Conservation (phyloP, 345 rosid species). For the Melaleuca quinquenervia region DNA sequence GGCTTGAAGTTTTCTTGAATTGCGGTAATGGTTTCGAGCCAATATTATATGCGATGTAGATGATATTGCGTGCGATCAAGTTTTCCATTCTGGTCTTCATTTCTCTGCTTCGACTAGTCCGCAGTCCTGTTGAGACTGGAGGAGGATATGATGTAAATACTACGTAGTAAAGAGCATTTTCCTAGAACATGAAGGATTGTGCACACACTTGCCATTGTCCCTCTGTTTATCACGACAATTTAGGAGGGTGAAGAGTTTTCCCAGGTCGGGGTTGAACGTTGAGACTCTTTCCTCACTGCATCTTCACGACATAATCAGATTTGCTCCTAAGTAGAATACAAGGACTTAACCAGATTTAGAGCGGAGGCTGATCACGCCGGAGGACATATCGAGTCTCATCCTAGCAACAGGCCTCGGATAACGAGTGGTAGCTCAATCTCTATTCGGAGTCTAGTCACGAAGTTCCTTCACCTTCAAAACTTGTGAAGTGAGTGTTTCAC, state of each 20-base stretch:
- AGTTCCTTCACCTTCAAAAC: background rate
- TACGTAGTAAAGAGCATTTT: background rate
- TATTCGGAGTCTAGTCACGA: background rate
- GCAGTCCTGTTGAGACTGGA: background rate
- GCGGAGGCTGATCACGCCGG: background rate
- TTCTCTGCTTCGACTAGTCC: background rate
- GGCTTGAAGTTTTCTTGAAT: background rate
- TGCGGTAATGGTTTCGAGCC: background rate
- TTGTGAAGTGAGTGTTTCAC: too few species aligned
- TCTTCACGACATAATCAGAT: background rate
- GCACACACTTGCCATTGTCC: background rate
- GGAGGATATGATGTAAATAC: background rate
- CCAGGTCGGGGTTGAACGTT: background rate
- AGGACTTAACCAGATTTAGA: background rate
- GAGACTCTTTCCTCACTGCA: rapidly evolving
- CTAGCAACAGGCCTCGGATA: background rate
- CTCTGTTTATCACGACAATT: background rate
- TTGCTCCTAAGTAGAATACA: background rate
- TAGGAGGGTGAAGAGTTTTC: rapidly evolving
- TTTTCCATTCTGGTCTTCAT: background rate
- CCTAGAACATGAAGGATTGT: background rate
- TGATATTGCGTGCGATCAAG: background rate
- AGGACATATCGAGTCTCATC: background rate
- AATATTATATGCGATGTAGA: background rate
- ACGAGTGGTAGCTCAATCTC: background rate